phyloP scores from a whole-genome alignment of 2,329 filamentous ascomycete genomes.

The Tothia fuscella region DNA sequence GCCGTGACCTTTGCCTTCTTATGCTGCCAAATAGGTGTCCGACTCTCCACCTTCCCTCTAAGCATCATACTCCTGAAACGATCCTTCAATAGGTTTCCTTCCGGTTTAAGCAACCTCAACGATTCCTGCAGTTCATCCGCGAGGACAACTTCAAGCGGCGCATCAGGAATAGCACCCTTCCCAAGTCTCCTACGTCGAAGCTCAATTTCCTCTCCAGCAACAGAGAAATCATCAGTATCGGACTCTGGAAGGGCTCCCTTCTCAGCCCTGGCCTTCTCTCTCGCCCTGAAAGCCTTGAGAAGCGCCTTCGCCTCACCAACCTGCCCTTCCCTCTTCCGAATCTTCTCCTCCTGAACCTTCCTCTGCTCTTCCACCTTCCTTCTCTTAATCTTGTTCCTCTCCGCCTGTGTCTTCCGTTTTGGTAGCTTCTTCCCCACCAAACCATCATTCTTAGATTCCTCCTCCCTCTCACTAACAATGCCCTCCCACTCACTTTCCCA shows the following conservation, averaged over 20 bases:
- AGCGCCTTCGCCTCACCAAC: slow-evolving; percentile 18
- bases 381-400: slow-evolving; percentile 11
- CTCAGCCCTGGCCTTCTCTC: not conserved
- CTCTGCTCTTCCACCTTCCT: slow-evolving; percentile 51
- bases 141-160: slow-evolving; percentile 36
- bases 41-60: slow-evolving; percentile 75
- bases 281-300: slow-evolving; percentile 15
- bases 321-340: slow-evolving; percentile 28
- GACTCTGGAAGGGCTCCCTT: slow-evolving; percentile 4
- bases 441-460: not conserved
- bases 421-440: slow-evolving; percentile 10
- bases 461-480: slow-evolving; percentile 11
- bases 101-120: slow-evolving; percentile 54
- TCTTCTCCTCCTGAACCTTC: slow-evolving; percentile 48
- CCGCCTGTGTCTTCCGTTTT: slow-evolving; percentile 12
- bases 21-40: slow-evolving; percentile 65
- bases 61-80: slow-evolving; percentile 81
- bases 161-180: slow-evolving; percentile 56
- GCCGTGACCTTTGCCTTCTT: slow-evolving; percentile 71
- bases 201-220: slow-evolving; percentile 23
- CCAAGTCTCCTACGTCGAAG: slow-evolving; percentile 63
- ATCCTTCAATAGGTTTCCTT: slow-evolving; percentile 90
- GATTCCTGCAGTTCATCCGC: slow-evolving; percentile 40
- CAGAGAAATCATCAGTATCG: slow-evolving; percentile 11
- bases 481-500: slow-evolving; percentile 13